Evolutionary conservation across 306 rosid genomes (phyloP), one percentile per base, ranked within the genome.

Genomic region (Crotalaria pallida): DNA sequence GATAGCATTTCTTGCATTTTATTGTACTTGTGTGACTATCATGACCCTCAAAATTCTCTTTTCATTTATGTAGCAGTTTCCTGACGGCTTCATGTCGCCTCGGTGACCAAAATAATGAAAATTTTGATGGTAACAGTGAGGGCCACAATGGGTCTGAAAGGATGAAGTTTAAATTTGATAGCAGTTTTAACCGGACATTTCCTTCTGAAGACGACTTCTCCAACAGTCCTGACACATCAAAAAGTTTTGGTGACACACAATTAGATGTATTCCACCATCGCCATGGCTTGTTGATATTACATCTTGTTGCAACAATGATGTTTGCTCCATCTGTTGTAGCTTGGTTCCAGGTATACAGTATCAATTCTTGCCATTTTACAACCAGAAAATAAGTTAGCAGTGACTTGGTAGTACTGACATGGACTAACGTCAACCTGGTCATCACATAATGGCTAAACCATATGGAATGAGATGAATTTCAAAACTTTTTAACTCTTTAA

Each of bases 271-370:
- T 91, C 80, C 89, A 94, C 83, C 96, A 94, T 61, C 69, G 86
- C 73, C 97, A 94, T 75, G 97, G 99, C 62, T 75, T 91, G 82
- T 82, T 94, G 86, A 72, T 87, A 52, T 82, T 91, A 85, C 96
- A 91, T 86, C 84, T 89, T 73, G 47, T 74, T 53, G 95, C 97
- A 48, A 68, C 91, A 22, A 65, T 86, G 65, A 94, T 94, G 99
- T 94, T 94, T 91, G 87, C 80, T 31, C 96, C 97, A 29, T 91
- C 99, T 17, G 85, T 83, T 31, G 89, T 81, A 15, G 89, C 97
- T 89, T 94, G 97, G 95, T 81, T 88, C 82, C 95, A 94, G 97
- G 99, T 91, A 91, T 59, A 55, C 40, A 55, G 26, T 73, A 10
- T 65, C 8, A 31, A 65, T 60, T 74, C 15, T 67, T 84, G 16